Evolutionary conservation across 306 rosid genomes (phyloP).

Genomic region (Betula pendula): DNA sequence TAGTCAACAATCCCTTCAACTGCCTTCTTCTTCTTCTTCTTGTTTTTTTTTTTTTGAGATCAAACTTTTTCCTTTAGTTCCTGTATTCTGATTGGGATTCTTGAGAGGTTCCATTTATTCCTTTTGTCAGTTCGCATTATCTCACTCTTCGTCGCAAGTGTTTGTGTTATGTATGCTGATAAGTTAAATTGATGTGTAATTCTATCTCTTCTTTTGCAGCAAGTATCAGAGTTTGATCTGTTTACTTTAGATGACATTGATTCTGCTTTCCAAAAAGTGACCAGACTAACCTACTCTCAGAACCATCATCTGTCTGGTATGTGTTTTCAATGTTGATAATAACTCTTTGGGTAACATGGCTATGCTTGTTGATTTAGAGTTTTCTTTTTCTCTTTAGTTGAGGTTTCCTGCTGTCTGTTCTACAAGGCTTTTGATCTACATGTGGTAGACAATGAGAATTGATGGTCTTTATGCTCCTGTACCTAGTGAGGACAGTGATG

Average conservation of each 20-base stretch:
- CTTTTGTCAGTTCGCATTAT: background rate
- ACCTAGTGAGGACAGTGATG: background rate
- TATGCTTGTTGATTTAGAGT: background rate
- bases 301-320: constrained; percentile 89
- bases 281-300: constrained; percentile 91
- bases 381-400: background rate
- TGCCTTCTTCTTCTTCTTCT: background rate
- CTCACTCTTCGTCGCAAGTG: constrained; percentile 1
- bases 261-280: constrained; percentile 78
- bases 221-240: constrained; percentile 86
- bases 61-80: background rate
- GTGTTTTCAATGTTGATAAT: constrained; percentile 1
- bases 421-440: background rate
- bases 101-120: background rate
- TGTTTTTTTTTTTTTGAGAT: background rate
- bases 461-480: background rate
- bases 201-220: constrained; percentile 55
- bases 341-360: background rate
- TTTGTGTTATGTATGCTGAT: constrained; percentile 4
- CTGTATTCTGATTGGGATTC: background rate
- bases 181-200: constrained; percentile 24
- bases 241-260: constrained; percentile 92
- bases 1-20: background rate
- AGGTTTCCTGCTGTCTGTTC: background rate
- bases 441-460: background rate